Base-by-base conservation (phyloP, 169 alveolate genomes). In the Plasmodium yoelii region DNA sequence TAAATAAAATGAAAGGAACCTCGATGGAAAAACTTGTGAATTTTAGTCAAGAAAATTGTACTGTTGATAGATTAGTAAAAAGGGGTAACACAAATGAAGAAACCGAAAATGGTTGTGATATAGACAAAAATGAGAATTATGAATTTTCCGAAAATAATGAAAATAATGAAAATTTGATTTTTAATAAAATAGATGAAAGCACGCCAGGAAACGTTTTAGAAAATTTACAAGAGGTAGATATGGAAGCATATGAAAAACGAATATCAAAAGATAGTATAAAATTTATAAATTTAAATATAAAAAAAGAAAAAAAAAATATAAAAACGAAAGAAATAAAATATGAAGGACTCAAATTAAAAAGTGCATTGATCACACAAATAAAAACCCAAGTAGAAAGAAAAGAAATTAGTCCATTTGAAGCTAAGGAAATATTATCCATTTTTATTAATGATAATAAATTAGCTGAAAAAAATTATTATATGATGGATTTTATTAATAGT, bases 361-460 rank as follows among this genome's bases (percentile, higher is more conserved):
- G 60, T 15, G 12, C 64, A 3, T 53, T 80, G 19, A 9, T 80
- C 19, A 53, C 72, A 7, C 90, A 80, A 60, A 67, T 80, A 80
- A 80, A 68, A 15, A 55, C 49, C 24, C 44, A 80, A 13, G 72
- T 80, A 49, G 64, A 57, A 53, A 56, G 67, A 42, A 56, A 59
- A 34, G 42, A 53, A 51, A 44, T 24, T 26, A 55, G 22, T 10
- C 10, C 46, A 5, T 80, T 80, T 46, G 84, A 80, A 39, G 22
- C 57, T 47, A 80, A 80, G 42, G 90, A 80, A 53, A 39, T 80
- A 46, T 60, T 80, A 22, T 55, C 90, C 34, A 80, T 80, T 13
- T 80, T 80, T 67, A 80, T 80, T 59, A 42, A 80, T 24, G 90
- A 80, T 60, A 80, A 67, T 26, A 71, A 80, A 34, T 47, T 80